These are phyloP conservation scores for Mycena alexandri DNA, from an alignment of 768 basidiomycete genomes.

Conservation along the genomic window DNA sequence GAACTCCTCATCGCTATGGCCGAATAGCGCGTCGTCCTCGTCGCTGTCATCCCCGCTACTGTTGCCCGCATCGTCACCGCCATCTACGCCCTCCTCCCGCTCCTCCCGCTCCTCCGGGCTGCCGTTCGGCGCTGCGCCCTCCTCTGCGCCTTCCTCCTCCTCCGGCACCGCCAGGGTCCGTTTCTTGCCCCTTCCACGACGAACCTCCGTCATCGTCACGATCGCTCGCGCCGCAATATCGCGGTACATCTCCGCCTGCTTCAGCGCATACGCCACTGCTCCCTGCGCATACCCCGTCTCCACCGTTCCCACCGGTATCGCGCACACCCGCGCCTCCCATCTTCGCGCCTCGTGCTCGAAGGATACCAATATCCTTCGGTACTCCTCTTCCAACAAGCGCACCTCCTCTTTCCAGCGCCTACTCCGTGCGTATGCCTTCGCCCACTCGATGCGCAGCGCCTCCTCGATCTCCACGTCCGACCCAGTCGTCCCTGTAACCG, in stretches of 20 bases:
- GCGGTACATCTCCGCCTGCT: conserved; percentile 12
- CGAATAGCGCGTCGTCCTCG: no score
- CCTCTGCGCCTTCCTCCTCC: no score
- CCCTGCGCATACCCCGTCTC: neutral
- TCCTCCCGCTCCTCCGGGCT: no score
- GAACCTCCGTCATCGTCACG: no score
- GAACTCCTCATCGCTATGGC: no score
- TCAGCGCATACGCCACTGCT: conserved; percentile 5
- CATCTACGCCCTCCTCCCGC: no score
- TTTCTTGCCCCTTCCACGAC: no score
- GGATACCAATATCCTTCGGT: neutral
- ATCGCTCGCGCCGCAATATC: neutral
- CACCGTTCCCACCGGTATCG: neutral
- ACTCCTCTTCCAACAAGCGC: neutral
- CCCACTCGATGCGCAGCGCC: conserved; percentile 28
- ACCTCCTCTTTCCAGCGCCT: conserved; percentile 4
- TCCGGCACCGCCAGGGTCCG: no score
- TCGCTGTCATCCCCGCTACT: no score
- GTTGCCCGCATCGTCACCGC: no score
- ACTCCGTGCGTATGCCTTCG: neutral
- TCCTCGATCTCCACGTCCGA: neutral
- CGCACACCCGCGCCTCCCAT: neutral
- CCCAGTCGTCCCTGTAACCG: neutral
- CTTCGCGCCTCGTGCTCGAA: conserved; percentile 3
- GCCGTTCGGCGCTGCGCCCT: no score